Evolutionary conservation across 352 stramenopile genomes (phyloP).

Genomic region (Globisporangium barbulae): DNA sequence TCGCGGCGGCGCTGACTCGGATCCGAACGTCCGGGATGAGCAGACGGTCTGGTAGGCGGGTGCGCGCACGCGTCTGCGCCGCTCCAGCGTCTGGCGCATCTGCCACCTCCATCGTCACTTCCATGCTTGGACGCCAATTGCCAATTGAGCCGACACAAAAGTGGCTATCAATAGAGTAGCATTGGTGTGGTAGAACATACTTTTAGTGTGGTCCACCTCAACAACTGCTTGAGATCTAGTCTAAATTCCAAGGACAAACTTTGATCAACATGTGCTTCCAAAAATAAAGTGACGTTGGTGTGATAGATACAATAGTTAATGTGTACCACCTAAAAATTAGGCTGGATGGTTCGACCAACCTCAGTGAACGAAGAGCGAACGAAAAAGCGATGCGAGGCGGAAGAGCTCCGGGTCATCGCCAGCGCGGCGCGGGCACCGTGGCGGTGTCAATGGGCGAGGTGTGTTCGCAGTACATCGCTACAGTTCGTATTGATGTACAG

Average conservation of each 20-base stretch:
- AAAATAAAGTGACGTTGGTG: background rate
- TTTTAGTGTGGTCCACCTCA: background rate
- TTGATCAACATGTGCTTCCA: too few species aligned
- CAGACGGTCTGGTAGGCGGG: background rate
- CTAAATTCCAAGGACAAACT: too few species aligned
- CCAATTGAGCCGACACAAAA: background rate
- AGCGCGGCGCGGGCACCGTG: slow-evolving; percentile 88
- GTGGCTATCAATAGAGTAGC: background rate
- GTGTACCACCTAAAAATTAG: background rate
- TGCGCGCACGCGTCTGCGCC: background rate
- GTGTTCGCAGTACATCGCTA: background rate
- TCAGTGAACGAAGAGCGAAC: background rate
- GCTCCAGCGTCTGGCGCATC: background rate
- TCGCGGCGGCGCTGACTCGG: slow-evolving; percentile 17
- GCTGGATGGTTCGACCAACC: background rate
- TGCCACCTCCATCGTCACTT: background rate
- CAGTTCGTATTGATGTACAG: background rate
- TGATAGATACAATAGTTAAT: background rate
- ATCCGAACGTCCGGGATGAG: slow-evolving; percentile 16
- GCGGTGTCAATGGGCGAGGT: slow-evolving; percentile 78
- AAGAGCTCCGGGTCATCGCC: slow-evolving; percentile 55
- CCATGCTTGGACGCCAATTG: slow-evolving; percentile 5
- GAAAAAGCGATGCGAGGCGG: slow-evolving; percentile 15
- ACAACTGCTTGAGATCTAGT: background rate
- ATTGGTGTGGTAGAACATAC: background rate